phyloP scores from a whole-genome alignment of 1,284 basidiomycete species.

The Thecaphora thlaspeos region DNA sequence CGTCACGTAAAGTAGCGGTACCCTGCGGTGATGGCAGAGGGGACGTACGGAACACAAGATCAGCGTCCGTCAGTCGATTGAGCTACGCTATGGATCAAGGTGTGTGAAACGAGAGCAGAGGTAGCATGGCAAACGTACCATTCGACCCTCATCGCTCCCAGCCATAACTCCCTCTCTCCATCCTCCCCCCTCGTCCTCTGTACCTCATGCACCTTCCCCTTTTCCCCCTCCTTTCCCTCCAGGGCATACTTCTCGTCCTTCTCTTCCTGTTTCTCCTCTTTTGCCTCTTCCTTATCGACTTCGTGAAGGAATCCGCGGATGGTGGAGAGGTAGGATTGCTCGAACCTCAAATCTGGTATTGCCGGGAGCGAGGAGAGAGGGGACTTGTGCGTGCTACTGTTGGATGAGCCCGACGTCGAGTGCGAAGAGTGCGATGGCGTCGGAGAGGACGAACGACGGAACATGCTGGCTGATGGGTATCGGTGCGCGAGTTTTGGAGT shows the following conservation, averaged over 20 bases:
- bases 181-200: constrained; percentile 3
- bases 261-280: neutral
- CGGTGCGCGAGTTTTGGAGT: too few relatives aligned
- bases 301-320: constrained; percentile 43
- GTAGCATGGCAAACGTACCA: constrained; percentile 28
- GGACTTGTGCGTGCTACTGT: neutral
- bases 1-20: constrained; percentile 45
- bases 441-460: neutral
- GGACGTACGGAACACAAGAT: neutral
- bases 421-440: neutral
- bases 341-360: constrained; percentile 48
- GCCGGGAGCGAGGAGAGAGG: constrained; percentile 12
- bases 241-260: too few relatives aligned
- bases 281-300: constrained; percentile 2
- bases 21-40: constrained; percentile 14
- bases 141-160: constrained; percentile 43
- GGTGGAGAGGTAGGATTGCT: constrained; percentile 47
- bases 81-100: too few relatives aligned
- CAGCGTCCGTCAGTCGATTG: too few relatives aligned
- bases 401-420: neutral
- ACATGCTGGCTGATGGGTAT: neutral
- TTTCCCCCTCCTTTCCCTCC: neutral
- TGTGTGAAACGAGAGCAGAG: neutral
- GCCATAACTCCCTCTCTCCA: constrained; percentile 30
- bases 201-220: neutral